These are phyloP conservation scores for Diaporthe citriasiana DNA, from an alignment of 2,329 filamentous ascomycete species.

Conservation along the genomic window DNA sequence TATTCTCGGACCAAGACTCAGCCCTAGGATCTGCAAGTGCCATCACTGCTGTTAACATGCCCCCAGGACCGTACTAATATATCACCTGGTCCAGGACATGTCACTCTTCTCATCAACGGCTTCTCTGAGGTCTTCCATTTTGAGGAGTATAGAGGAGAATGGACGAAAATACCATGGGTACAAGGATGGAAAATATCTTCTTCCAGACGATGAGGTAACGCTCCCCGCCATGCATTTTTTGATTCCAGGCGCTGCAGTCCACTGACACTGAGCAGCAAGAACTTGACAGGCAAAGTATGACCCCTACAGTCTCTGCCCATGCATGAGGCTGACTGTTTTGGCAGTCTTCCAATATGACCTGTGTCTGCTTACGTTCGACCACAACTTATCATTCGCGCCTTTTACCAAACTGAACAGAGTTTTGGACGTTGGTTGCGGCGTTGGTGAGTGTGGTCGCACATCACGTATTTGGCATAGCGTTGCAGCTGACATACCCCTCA, in stretches of 20 bases:
- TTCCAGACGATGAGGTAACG: constrained; percentile 55
- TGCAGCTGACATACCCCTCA: constrained; percentile 38
- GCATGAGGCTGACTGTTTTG: constrained; percentile 14
- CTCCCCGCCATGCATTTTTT: too few species aligned
- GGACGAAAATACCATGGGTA: constrained; percentile 57
- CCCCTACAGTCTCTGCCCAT: not conserved
- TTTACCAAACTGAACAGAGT: constrained; percentile 57
- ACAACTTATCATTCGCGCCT: constrained; percentile 61
- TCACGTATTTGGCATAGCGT: not conserved
- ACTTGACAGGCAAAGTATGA: constrained; percentile 52
- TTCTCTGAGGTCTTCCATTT: constrained; percentile 51
- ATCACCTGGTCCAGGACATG: constrained; percentile 44
- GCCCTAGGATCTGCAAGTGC: constrained; percentile 49
- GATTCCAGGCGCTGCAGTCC: not conserved
- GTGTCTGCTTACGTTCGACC: constrained; percentile 59
- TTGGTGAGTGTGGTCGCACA: constrained; percentile 51
- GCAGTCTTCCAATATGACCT: constrained; percentile 53
- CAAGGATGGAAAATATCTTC: constrained; percentile 55
- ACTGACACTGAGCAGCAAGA: constrained; percentile 50
- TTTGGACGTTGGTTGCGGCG: constrained; percentile 66
- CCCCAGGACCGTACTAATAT: constrained; percentile 16
- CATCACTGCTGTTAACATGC: not conserved
- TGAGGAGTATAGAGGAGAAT: constrained; percentile 52
- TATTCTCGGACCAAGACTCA: constrained; percentile 47
- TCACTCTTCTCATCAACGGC: constrained; percentile 52